A percentile compares a stretch with the other conserved stretches of the same genome.
Conservation (phyloP, 2,329 filamentous ascomycete species). For the Phyllosticta paracitricarpa region DNA sequence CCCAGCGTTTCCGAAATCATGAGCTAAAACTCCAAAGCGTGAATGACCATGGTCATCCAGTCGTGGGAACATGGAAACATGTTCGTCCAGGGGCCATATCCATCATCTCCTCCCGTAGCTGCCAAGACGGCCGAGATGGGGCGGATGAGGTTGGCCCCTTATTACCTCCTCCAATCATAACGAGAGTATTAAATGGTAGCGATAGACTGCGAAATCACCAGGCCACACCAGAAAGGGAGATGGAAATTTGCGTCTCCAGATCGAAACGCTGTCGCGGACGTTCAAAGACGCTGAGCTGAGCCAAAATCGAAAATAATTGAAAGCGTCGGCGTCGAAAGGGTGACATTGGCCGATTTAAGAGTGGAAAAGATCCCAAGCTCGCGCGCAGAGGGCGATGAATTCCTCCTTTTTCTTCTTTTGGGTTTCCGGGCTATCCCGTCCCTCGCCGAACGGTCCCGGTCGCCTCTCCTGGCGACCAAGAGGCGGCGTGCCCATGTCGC, state of each 20-base stretch:
- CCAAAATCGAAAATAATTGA: neutral
- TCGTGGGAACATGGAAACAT: neutral
- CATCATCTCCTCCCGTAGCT: neutral
- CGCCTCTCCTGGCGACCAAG: conserved; percentile 51
- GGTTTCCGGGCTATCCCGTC: conserved; percentile 72
- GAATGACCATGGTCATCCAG: neutral
- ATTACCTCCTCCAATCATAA: neutral
- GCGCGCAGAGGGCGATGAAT: conserved; percentile 74
- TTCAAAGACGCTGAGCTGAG: neutral
- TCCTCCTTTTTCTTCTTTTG: conserved; percentile 83
- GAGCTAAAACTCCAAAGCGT: neutral
- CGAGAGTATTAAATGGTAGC: neutral
- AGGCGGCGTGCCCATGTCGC: conserved; percentile 75
- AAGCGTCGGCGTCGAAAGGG: neutral
- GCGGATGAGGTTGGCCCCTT: neutral
- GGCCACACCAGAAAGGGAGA: neutral
- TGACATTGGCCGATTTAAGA: conserved; percentile 43
- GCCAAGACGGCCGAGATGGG: neutral
- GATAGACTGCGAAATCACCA: neutral
- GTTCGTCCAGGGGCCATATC: neutral
- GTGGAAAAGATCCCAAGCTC: conserved; percentile 96
- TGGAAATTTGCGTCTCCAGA: neutral
- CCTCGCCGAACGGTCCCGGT: conserved; percentile 63
- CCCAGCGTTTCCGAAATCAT: conserved; percentile 3
- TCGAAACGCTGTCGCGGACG: neutral